Evolutionary conservation across 2,329 filamentous ascomycete genomes (phyloP), one percentile per base, ranked within the genome.

Genomic region (Fusarium sp.): DNA sequence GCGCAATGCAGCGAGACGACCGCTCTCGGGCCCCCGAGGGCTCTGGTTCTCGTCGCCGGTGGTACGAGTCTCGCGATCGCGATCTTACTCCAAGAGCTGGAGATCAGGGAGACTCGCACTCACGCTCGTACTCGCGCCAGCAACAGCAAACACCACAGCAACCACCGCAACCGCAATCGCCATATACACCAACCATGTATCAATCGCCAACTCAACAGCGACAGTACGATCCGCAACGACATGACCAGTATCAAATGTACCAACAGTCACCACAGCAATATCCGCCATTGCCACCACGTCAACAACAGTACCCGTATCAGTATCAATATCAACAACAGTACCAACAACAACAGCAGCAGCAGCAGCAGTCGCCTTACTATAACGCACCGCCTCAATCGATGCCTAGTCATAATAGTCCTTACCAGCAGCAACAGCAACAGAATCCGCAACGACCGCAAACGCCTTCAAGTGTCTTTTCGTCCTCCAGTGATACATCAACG

Each of bases 21-120:
- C 85, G 85, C 78, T 84, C 83, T 75, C 84, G 86, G 81, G 88
- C 86, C 80, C 85, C 84, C 59, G 86, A 87, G 73, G 83, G 83
- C 81, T 83, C 82, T 76, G 83, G 83, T 81, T 83, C 82, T 76
- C 82, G 84, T 77, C 84, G 86, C 77, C 84, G 85, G 81, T 77
- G 75, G 72, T 74, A 75, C 66, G 76, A 80, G 61, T 75, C 76
- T 73, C 75, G 76, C 72, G 75, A 74, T 62, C 75, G 75, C 72
- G 75, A 74, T 57, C 72, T 76, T 57, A 78, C 49, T 53, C 49
- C 49, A 53, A 53, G 49, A 53, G 49, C 49, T 53, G 49, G 76
- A 72, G 77, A 80, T 48, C 63, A 71, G 47, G 71, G 76, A 63
- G 63, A 73, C 45, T 53, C 48, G 34, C 32, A 51, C 48, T 37